Base-by-base conservation (phyloP, 116 monocot genomes). In the Posidonia oceanica region DNA sequence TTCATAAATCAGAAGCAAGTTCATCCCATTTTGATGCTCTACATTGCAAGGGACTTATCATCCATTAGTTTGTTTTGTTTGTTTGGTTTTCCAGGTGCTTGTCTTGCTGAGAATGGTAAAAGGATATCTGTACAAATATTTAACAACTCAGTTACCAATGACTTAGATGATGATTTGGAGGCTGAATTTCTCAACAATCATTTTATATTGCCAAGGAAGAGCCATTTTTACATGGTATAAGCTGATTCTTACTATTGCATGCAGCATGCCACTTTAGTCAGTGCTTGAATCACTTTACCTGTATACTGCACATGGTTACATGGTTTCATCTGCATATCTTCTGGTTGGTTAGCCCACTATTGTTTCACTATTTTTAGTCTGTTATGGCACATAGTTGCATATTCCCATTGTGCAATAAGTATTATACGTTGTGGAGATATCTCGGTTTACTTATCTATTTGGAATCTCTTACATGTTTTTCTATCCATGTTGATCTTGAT, bases 201-300 rank as follows among this genome's bases (percentile, higher is more conserved):
- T 52, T 95, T 86, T 60, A 80, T 95, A 77, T 63, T 95, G 76
- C 95, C 91, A 4, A 63, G 51, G 52, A 75, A 53, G 67, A 80
- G 91, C 72, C 74, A 74, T 71, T 86, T 95, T 71, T 48, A 82
- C 74, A 91, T 85, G 95, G 95, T 95, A 86, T 23, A 69, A 0
- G 10, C 56, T 58, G 16, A 11, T 17, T 63, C 18, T 44, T 10
- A 8, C 41, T 38, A 38, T 53, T 36, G 23, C 53, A 29, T 53
- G 66, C 18, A 42, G 48, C 48, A 48, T 29, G 29, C 1, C 7
- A 39, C 63, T 63, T 37, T 38, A 38, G 7, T 63, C 63, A 15
- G 37, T 63, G 16, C 38, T 17, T 63, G 12, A 56, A 36, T 63
- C 37, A 63, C 16, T 63, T 63, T 1, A 29, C 29, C 29, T 29